Conservation (phyloP, 805 yeast species). For the Wickerhamiella vanderwaltii region DNA sequence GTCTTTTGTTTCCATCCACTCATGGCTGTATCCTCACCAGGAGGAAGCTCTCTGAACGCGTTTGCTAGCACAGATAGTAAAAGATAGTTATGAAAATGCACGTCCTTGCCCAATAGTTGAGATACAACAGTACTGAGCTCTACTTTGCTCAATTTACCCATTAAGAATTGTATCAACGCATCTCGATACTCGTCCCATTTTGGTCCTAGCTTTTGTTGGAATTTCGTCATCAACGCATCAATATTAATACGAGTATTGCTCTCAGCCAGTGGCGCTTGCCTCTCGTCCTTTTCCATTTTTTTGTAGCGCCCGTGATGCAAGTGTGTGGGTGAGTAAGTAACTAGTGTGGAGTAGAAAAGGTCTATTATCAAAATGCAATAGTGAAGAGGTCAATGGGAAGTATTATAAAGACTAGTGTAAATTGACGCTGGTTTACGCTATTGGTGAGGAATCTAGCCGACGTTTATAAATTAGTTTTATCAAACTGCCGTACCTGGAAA, state of each 20-base stretch:
- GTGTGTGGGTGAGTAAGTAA: conserved; percentile 10
- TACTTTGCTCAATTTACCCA: conserved; percentile 49
- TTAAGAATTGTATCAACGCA: conserved; percentile 57
- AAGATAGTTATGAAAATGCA: conserved; percentile 70
- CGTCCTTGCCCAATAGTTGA: conserved; percentile 39
- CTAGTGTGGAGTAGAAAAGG: background rate
- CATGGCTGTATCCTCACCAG: conserved; percentile 33
- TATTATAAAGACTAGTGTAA: no score
- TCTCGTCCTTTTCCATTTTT: conserved; percentile 7
- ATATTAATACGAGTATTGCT: conserved; percentile 28
- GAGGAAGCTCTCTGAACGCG: conserved; percentile 63
- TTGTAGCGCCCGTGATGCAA: background rate
- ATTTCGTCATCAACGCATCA: conserved; percentile 55
- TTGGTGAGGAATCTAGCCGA: no score
- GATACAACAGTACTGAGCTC: conserved; percentile 55
- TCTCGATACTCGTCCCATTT: conserved; percentile 83
- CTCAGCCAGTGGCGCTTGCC: conserved; percentile 5
- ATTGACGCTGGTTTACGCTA: no score
- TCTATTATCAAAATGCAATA: no score
- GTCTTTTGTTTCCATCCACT: conserved; percentile 29
- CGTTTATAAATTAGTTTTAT: no score
- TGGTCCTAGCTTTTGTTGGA: conserved; percentile 60
- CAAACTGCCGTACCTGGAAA: no score
- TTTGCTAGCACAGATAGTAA: conserved; percentile 74
- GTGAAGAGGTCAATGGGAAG: no score